Percentiles rank a stretch among this genome's conserved stretches.
Conservation (phyloP, 2,329 filamentous ascomycete genomes). For the Aspergillaceae sp. region DNA sequence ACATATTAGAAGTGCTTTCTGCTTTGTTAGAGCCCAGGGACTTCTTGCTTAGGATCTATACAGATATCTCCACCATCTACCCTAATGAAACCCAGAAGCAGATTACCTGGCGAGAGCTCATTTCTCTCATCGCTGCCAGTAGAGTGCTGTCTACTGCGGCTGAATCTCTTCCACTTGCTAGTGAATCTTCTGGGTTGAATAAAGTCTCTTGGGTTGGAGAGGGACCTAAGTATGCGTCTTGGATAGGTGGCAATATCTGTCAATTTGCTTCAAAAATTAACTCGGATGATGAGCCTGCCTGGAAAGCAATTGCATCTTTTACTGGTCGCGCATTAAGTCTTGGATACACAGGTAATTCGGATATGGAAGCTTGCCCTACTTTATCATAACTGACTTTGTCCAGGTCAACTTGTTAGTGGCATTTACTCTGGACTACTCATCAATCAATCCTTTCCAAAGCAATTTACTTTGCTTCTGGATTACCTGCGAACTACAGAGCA, state of each 20-base stretch:
- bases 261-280: slow-evolving; percentile 37
- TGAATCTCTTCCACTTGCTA: slow-evolving; percentile 41
- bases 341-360: slow-evolving; percentile 57
- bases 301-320: slow-evolving; percentile 37
- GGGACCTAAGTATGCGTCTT: slow-evolving; percentile 56
- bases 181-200: slow-evolving; percentile 17
- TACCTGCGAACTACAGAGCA: slow-evolving; percentile 43
- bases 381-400: slow-evolving; percentile 7
- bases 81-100: slow-evolving; percentile 38
- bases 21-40: slow-evolving; percentile 37
- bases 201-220: slow-evolving; percentile 53
- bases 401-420: slow-evolving; percentile 34
- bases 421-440: slow-evolving; percentile 32
- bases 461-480: slow-evolving; percentile 32
- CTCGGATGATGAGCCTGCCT: slow-evolving; percentile 19
- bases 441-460: slow-evolving; percentile 15
- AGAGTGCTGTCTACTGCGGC: slow-evolving; percentile 51
- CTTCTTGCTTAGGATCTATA: slow-evolving; percentile 38
- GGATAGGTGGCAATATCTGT: slow-evolving; percentile 61
- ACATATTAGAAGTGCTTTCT: slow-evolving; percentile 30
- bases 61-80: slow-evolving; percentile 35
- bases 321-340: slow-evolving; percentile 56
- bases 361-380: background rate
- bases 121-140: slow-evolving; percentile 52
- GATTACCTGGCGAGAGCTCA: slow-evolving; percentile 55